A percentile compares a stretch with the other conserved stretches of the same genome.
Evolutionary conservation across 1,284 basidiomycete genomes (phyloP).

Genomic region (Vanrija sp.): DNA sequence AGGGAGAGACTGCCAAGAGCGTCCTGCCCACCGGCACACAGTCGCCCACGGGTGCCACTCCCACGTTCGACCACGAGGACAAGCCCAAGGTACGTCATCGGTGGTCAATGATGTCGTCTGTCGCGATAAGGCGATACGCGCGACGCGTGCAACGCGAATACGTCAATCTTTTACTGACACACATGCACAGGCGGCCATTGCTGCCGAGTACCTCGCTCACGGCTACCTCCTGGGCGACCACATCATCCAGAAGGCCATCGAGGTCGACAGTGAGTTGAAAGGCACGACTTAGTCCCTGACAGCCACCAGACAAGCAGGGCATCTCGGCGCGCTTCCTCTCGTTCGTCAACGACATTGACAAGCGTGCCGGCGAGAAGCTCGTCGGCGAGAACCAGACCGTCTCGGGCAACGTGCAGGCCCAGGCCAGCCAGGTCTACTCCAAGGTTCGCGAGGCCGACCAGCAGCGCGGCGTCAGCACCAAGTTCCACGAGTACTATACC

Average conservation of each 20-base stretch:
- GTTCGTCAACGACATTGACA: slow-evolving; percentile 70
- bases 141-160: background rate
- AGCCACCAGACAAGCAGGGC: slow-evolving; percentile 66
- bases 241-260: slow-evolving; percentile 78
- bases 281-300: background rate
- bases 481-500: slow-evolving; percentile 70
- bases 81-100: slow-evolving; percentile 46
- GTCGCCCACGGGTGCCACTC: slow-evolving; percentile 26
- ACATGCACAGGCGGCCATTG: slow-evolving; percentile 54
- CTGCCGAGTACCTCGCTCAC: slow-evolving; percentile 77
- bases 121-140: background rate
- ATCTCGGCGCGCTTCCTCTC: slow-evolving; percentile 77
- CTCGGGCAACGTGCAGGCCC: slow-evolving; percentile 63
- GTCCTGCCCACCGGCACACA: slow-evolving; percentile 36
- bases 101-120: too few relatives aligned
- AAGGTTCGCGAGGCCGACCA: slow-evolving; percentile 73
- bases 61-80: slow-evolving; percentile 49
- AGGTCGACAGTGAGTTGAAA: slow-evolving; percentile 66
- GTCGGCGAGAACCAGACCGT: slow-evolving; percentile 57
- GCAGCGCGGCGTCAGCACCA: slow-evolving; percentile 68
- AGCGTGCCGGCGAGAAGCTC: slow-evolving; percentile 61
- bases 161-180: slow-evolving; percentile 10
- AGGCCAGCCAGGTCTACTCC: slow-evolving; percentile 56
- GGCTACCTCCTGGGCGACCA: slow-evolving; percentile 78
- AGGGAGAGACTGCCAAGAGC: slow-evolving; percentile 32